phyloP scores from a whole-genome alignment of 257 asterid species.

The Solanum gracilifrons region DNA sequence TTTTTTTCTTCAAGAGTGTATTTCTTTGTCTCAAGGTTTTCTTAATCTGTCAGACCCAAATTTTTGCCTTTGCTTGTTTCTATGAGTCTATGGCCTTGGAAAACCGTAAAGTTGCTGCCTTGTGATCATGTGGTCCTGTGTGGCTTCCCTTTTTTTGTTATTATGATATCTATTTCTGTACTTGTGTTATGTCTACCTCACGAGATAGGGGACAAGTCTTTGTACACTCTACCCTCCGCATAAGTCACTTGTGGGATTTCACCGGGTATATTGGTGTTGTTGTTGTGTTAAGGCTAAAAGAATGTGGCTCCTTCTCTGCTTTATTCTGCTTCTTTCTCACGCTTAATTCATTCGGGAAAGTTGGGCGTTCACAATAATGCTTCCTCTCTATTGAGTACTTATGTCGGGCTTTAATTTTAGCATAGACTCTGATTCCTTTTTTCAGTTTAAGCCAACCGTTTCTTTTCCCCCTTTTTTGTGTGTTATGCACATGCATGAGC shows the following conservation, averaged over 20 bases:
- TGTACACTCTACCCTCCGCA: neutral
- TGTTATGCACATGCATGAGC: neutral
- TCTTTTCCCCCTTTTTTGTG: neutral
- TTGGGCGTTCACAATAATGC: neutral
- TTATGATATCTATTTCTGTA: neutral
- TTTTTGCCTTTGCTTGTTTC: neutral
- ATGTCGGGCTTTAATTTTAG: constrained; percentile 1
- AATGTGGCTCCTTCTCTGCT: neutral
- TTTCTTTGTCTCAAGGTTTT: neutral
- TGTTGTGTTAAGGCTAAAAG: neutral
- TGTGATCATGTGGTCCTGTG: neutral
- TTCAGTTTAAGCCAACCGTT: neutral
- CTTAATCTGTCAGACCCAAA: neutral
- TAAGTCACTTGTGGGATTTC: neutral
- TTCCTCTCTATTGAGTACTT: neutral
- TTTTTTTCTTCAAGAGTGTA: neutral
- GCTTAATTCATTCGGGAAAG: neutral
- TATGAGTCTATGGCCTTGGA: neutral
- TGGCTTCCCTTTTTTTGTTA: neutral
- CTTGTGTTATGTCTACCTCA: neutral
- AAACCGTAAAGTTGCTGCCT: neutral
- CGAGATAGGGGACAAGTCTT: neutral
- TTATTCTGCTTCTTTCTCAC: neutral
- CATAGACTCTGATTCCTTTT: constrained; percentile 34
- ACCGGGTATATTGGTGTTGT: neutral